Evolutionary conservation across 306 rosid species (phyloP), one percentile per base, ranked within the genome.

Genomic region (Quercus dentata): DNA sequence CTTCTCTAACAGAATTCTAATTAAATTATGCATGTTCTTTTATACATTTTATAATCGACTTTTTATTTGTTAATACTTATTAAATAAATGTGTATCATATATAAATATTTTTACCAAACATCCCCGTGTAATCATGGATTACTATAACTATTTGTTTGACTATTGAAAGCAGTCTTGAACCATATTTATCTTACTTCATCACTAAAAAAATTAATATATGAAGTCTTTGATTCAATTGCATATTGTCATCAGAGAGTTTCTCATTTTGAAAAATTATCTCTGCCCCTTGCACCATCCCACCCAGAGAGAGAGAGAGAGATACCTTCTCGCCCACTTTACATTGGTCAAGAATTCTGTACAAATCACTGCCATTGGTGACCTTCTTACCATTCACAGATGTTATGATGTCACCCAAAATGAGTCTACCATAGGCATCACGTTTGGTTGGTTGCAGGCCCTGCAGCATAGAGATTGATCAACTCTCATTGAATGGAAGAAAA

Each of bases 281-380:
- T 62, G 15, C 38, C 69, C 70, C 71, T 15, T 3, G 10, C 70
- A 64, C 21, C 68, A 18, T 5, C 70, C 70, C 9, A 14, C 44
- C 70, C 20, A 28, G 13, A 4, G 5, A 64, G 44, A 30, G 41
- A 35, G 19, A 19, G 71, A 46, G 64, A 30, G 33, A 51, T 90
- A 93, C 99, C 98, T 88, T 87, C 1, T 96, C 99, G n/a, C 97
- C 98, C 59, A 96, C 98, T 83, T 93, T 85, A 75, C 97, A 96
- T 82, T 96, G 97, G 83, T 96, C 99, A 74, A 96, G 97, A 88
- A 91, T 88, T 93, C 99, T 90, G 87, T 96, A 96, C 89, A 93
- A 86, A 79, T 96, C 99, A 68, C 99, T 96, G 79, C 98, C 99
- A 77, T 87, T 91, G 17, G 92, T 38, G 68, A 96, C 91, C 87